phyloP scores from a whole-genome alignment of 306 rosid genomes.

The Comarum palustre region DNA sequence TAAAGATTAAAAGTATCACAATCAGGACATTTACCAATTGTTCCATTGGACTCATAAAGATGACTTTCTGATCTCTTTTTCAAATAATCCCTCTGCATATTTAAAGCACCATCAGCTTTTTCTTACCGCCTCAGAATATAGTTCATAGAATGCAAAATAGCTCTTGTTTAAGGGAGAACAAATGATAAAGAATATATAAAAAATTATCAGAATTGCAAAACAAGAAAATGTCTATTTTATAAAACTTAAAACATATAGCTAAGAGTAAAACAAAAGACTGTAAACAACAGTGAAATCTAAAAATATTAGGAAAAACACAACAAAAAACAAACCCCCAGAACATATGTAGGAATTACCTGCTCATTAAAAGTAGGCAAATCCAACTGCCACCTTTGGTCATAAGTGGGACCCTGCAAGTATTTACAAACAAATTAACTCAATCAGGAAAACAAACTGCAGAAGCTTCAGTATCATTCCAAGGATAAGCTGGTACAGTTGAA shows the following conservation, averaged over 20 bases:
- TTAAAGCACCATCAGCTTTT: conserved; percentile 17
- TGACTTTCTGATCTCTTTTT: conserved; percentile 77
- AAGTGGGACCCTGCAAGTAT: conserved; percentile 63
- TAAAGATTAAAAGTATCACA: conserved; percentile 2
- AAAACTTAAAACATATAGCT: neutral
- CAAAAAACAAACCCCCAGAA: neutral
- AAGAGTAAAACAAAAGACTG: neutral
- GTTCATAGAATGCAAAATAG: conserved; percentile 8
- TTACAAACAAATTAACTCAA: conserved; percentile 28
- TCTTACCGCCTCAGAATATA: conserved; percentile 7
- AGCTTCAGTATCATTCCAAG: conserved; percentile 7
- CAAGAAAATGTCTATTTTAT: neutral
- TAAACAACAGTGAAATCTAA: neutral
- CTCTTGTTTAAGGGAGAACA: neutral
- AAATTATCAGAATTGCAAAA: neutral
- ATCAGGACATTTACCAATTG: conserved; percentile 51
- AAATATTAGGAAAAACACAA: neutral
- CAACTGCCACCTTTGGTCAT: conserved; percentile 85
- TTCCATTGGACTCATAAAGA: conserved; percentile 78
- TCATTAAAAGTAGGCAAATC: conserved; percentile 65
- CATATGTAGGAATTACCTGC: conserved; percentile 44
- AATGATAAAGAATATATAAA: neutral
- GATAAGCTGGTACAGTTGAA: conserved; percentile 16
- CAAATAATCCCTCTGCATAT: conserved; percentile 75
- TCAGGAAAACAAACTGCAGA: conserved; percentile 18